Evolutionary conservation across 352 stramenopile genomes (phyloP), one percentile per base, ranked within the genome.

Genomic region (Globisporangium middletonii): DNA sequence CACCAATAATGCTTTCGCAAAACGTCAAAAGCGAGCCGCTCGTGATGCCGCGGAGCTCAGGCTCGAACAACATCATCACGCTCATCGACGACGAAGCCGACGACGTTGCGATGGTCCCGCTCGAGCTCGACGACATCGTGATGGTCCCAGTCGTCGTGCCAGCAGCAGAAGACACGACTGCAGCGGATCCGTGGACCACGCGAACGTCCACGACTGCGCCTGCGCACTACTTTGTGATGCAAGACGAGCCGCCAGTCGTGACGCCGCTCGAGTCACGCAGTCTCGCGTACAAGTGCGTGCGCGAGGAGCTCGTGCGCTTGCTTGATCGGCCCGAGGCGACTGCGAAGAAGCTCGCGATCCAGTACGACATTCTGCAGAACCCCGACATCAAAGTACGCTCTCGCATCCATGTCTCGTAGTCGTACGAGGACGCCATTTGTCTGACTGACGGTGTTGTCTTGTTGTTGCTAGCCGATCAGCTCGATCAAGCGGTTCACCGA

Each of bases 401-500:
- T 41, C 16, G 7, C 27, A 9, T 42, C 33, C 23, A n/a, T 27
- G n/a, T 23, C 8, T 37, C 19, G 23, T 23, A 6, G 23, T 55
- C 9, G n/a, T 19, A 19, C 18, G 3, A 38, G 33, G 6, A 13
- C 8, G 16, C 18, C 18, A 3, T 27, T 6, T 49, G 16, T 15
- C 11, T 12, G 44, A 50, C 8, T 33, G 18, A 15, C 44, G 8
- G 9, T 0, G 6, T 52, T 43, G 33, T 55, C 4, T 65, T 6
- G 0, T 44, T 51, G 7, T 1, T 60, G 27, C n/a, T 27, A 83
- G 60, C 73, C 84, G 53, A 77, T 76, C 18, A 81, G 86, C 46
- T 75, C 81, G 4, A 68, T 89, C 42, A 69, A 73, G 45, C 75
- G 81, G 30, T 91, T 91, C 46, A 67, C 84, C 23, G 67, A 87